Percentiles rank a stretch among this genome's conserved stretches.
phyloP scores from a whole-genome alignment of 495 filamentous ascomycete species.

The Penicillium riverlandense region DNA sequence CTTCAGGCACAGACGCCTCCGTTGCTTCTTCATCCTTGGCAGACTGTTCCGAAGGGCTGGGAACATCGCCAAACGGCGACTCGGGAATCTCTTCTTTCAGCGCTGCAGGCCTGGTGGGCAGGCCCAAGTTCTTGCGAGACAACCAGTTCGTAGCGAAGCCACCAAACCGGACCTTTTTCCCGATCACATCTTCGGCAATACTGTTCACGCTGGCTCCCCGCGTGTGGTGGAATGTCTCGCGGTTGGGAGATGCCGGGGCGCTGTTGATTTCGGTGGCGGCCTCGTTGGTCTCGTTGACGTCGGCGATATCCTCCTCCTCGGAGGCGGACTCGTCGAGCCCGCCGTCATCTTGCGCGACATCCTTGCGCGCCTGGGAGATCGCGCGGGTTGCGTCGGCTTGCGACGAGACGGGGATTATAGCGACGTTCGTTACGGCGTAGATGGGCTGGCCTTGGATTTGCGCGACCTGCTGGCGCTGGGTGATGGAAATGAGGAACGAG shows the following conservation, averaged over 20 bases:
- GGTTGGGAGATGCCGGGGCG: slow-evolving; percentile 21
- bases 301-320: slow-evolving; percentile 24
- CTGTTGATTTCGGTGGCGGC: slow-evolving; percentile 27
- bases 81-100: slow-evolving; percentile 17
- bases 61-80: slow-evolving; percentile 16
- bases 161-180: slow-evolving; percentile 70
- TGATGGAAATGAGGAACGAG: slow-evolving; percentile 79
- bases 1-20: slow-evolving; percentile 7
- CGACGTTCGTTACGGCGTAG: slow-evolving; percentile 78
- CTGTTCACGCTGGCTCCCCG: slow-evolving; percentile 38
- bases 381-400: slow-evolving; percentile 64
- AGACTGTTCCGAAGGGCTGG: slow-evolving; percentile 5
- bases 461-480: slow-evolving; percentile 78
- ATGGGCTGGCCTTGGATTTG: slow-evolving; percentile 73
- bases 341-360: slow-evolving; percentile 20
- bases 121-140: slow-evolving; percentile 69
- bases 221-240: slow-evolving; percentile 10
- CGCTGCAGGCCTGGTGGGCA: slow-evolving; percentile 22
- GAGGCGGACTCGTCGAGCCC: slow-evolving; percentile 27
- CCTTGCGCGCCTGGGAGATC: slow-evolving; percentile 55
- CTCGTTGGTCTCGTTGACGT: slow-evolving; percentile 28
- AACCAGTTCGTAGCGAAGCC: slow-evolving; percentile 88
- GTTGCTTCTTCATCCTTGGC: slow-evolving; percentile 3
- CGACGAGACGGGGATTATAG: slow-evolving; percentile 77
- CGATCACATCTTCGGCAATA: slow-evolving; percentile 79